Conservation (phyloP, 139 green algal genomes). For the Auxenochlorella protothecoides region DNA sequence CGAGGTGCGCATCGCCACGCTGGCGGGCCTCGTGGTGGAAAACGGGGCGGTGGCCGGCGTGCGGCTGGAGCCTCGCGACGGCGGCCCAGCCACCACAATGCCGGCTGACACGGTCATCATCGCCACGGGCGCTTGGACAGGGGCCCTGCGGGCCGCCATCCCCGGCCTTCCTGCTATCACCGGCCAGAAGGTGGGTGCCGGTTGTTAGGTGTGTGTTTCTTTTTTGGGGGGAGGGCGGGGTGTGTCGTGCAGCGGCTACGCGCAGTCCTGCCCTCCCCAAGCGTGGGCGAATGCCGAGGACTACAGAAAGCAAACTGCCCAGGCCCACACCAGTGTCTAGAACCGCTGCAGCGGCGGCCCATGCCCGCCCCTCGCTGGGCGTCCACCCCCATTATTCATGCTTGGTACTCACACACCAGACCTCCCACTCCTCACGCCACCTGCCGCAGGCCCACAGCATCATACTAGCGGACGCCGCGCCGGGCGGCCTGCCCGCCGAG, state of each 20-base stretch:
- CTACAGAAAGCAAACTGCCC: too few species aligned
- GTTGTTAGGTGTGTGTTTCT: too few species aligned
- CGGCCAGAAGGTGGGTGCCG: constrained; percentile 43
- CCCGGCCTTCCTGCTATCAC: constrained; percentile 18
- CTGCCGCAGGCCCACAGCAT: constrained; percentile 36
- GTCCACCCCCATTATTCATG: too few species aligned
- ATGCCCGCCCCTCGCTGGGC: too few species aligned
- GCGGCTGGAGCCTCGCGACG: neutral
- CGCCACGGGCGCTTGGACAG: constrained; percentile 65
- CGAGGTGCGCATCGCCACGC: constrained; percentile 28
- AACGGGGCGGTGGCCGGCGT: constrained; percentile 25
- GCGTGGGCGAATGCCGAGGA: too few species aligned
- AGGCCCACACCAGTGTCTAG: too few species aligned
- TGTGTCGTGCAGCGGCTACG: too few species aligned
- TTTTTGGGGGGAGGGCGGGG: too few species aligned
- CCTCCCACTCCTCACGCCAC: too few species aligned
- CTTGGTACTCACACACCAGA: too few species aligned
- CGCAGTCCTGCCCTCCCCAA: too few species aligned
- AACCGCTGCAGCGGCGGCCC: too few species aligned
- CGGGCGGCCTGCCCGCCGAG: constrained; percentile 18
- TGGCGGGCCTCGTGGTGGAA: constrained; percentile 26
- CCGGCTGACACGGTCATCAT: constrained; percentile 58
- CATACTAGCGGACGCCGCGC: constrained; percentile 33
- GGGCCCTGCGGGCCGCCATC: constrained; percentile 31
- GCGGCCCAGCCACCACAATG: neutral